These are phyloP conservation scores for Xylaria sp. DNA, from an alignment of 2,329 filamentous ascomycete species.

Conservation along the genomic window DNA sequence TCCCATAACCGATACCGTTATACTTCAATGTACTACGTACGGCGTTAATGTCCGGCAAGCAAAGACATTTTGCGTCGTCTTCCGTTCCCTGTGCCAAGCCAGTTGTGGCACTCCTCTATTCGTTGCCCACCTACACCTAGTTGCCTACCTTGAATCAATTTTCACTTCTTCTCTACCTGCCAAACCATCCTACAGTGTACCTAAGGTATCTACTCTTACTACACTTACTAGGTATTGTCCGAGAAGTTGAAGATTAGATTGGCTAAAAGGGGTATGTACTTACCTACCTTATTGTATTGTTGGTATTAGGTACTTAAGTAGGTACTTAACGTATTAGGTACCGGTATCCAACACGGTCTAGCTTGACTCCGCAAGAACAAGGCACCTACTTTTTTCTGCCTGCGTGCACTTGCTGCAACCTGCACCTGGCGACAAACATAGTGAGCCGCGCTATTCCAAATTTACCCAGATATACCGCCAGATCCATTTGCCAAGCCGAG, in stretches of 20 bases:
- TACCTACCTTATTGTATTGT: background rate
- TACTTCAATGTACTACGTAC: background rate
- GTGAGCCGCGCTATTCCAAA: constrained; percentile 37
- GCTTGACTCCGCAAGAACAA: background rate
- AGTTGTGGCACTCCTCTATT: constrained; percentile 30
- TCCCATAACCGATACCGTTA: background rate
- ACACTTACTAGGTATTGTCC: background rate
- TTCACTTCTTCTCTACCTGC: background rate
- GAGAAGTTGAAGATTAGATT: background rate
- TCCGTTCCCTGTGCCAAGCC: constrained; percentile 22
- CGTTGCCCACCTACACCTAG: constrained; percentile 5
- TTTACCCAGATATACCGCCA: constrained; percentile 28
- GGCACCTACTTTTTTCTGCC: background rate
- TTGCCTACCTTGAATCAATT: background rate
- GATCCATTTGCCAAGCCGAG: constrained; percentile 31
- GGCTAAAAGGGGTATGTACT: background rate
- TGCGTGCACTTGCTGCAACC: background rate
- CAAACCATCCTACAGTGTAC: background rate
- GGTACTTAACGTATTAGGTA: background rate
- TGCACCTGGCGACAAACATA: constrained; percentile 10
- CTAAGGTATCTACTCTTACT: background rate
- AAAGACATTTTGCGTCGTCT: constrained; percentile 17
- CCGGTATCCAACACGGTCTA: background rate
- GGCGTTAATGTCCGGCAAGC: constrained; percentile 7
- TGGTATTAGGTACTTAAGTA: background rate